Evolutionary conservation across 2,329 filamentous ascomycete species (phyloP).

Genomic region (Dothideomycetes sp.): DNA sequence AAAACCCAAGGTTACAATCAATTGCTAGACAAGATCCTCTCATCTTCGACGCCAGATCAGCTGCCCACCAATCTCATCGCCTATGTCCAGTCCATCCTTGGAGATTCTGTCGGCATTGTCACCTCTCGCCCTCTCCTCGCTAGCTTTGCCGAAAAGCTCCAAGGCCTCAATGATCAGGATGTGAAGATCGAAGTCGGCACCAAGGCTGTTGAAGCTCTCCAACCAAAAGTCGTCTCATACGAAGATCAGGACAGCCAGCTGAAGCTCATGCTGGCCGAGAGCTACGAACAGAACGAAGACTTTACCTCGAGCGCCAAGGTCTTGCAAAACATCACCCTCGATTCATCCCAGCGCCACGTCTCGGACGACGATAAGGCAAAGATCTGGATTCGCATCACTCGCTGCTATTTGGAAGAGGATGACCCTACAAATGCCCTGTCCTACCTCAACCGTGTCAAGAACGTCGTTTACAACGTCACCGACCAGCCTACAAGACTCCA

Average conservation of each 20-base stretch:
- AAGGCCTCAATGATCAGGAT: constrained; percentile 50
- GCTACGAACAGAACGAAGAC: constrained; percentile 75
- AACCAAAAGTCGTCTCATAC: constrained; percentile 61
- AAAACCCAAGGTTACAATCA: constrained; percentile 49
- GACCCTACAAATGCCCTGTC: constrained; percentile 76
- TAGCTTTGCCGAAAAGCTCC: constrained; percentile 56
- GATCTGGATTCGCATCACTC: constrained; percentile 88
- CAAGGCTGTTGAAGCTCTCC: constrained; percentile 59
- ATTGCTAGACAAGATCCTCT: constrained; percentile 48
- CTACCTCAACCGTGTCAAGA: constrained; percentile 92
- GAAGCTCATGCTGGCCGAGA: constrained; percentile 71
- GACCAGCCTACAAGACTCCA: constrained; percentile 68
- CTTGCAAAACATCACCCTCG: constrained; percentile 76
- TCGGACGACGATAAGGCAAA: constrained; percentile 71
- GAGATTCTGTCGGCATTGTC: constrained; percentile 65
- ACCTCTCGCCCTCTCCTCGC: constrained; percentile 61
- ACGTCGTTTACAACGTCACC: constrained; percentile 69
- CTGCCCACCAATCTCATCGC: constrained; percentile 55
- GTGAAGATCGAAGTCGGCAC: constrained; percentile 64
- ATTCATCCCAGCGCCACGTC: constrained; percentile 77
- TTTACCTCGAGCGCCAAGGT: constrained; percentile 67
- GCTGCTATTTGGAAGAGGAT: constrained; percentile 89
- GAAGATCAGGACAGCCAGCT: constrained; percentile 76
- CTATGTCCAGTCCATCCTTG: constrained; percentile 56
- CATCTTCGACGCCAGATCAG: constrained; percentile 35